Percentiles rank a stretch among this genome's conserved stretches.
Conservation (phyloP, 805 yeast species). For the Monosporozyma servazzii region DNA sequence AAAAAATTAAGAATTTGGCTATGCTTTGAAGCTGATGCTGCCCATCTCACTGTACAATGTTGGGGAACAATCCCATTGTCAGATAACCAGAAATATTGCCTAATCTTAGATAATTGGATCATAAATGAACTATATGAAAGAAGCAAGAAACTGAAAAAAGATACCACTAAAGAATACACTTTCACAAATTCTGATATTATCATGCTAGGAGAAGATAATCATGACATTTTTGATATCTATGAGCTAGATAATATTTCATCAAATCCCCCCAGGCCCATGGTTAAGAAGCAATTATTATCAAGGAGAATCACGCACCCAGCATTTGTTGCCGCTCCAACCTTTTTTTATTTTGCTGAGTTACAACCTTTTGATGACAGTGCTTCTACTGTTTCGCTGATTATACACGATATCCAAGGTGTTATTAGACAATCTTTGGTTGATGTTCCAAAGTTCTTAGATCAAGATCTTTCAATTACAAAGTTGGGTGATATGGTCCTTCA, state of each 20-base stretch:
- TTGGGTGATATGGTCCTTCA: slow-evolving; percentile 13
- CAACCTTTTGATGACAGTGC: slow-evolving; percentile 18
- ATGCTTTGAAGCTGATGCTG: slow-evolving; percentile 50
- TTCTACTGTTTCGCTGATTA: slow-evolving; percentile 32
- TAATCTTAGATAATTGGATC: slow-evolving; percentile 35
- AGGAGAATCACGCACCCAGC: slow-evolving; percentile 18
- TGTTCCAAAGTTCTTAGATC: slow-evolving; percentile 16
- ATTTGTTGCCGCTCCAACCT: slow-evolving; percentile 28
- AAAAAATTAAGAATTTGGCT: slow-evolving; percentile 59
- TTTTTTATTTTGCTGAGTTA: slow-evolving; percentile 31
- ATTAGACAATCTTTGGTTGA: slow-evolving; percentile 30
- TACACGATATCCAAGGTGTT: slow-evolving; percentile 39
- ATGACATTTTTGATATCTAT: slow-evolving; percentile 31
- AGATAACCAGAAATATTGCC: slow-evolving; percentile 25
- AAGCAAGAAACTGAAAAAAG: slow-evolving; percentile 11
- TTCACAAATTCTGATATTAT: slow-evolving; percentile 28
- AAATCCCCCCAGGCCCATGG: slow-evolving; percentile 47
- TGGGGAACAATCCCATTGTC: slow-evolving; percentile 43
- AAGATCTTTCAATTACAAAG: slow-evolving; percentile 2
- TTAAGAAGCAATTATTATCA: slow-evolving; percentile 31
- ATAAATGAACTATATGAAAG: slow-evolving; percentile 11
- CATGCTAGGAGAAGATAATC: slow-evolving; percentile 31
- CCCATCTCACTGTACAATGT: slow-evolving; percentile 40
- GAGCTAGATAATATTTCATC: slow-evolving; percentile 42
- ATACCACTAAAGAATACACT: slow-evolving; percentile 27